Evolutionary conservation across 345 rosid genomes (phyloP).

Genomic region (Conringia planisiliqua): DNA sequence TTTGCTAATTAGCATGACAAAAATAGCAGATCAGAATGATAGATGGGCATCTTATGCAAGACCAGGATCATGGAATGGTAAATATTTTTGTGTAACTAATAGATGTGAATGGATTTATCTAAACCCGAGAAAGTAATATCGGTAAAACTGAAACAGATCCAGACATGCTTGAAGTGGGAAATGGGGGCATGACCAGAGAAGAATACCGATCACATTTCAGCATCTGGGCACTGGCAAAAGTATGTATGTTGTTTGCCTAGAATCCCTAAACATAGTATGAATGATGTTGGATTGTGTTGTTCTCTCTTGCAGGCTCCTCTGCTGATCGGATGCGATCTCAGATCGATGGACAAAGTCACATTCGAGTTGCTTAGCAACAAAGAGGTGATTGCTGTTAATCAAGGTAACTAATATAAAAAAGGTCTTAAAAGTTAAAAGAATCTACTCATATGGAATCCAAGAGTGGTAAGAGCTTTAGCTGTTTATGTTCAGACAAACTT

Average conservation of each 20-base stretch:
- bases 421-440: not conserved
- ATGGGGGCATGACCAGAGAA: constrained; percentile 86
- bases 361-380: constrained; percentile 54
- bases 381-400: constrained; percentile 82
- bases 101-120: not conserved
- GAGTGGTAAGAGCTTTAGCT: not conserved
- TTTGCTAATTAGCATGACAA: constrained; percentile 54
- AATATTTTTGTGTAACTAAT: not conserved
- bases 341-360: constrained; percentile 54
- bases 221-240: constrained; percentile 93
- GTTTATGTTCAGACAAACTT: constrained; percentile 49
- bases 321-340: constrained; percentile 72
- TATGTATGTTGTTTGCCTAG: not conserved
- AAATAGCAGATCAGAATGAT: constrained; percentile 67
- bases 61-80: constrained; percentile 97
- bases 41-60: constrained; percentile 72
- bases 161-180: constrained; percentile 98
- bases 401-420: constrained; percentile 42
- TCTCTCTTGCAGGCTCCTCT: constrained; percentile 60
- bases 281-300: constrained; percentile 1
- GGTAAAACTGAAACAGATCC: constrained; percentile 57
- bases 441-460: not conserved
- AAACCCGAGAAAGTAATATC: not conserved
- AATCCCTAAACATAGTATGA: not conserved
- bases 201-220: constrained; percentile 88